These are phyloP conservation scores for Lachnellula occidentalis DNA, from an alignment of 2,329 filamentous ascomycete species.

Conservation along the genomic window DNA sequence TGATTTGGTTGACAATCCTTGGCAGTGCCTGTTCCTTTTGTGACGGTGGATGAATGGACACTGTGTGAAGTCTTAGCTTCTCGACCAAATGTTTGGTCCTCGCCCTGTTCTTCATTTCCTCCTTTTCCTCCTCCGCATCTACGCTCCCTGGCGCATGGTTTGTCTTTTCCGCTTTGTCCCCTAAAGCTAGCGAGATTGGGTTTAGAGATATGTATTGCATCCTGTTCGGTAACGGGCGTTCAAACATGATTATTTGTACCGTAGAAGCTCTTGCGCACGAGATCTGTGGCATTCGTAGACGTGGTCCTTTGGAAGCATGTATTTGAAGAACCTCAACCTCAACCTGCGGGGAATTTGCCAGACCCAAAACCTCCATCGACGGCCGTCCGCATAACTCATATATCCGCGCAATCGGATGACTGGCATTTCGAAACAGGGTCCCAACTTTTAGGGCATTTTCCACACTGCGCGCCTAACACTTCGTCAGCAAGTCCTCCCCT, in stretches of 20 bases:
- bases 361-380: slow-evolving; percentile 79
- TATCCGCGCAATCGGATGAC: slow-evolving; percentile 73
- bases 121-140: slow-evolving; percentile 67
- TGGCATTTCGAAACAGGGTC: slow-evolving; percentile 75
- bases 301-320: slow-evolving; percentile 49
- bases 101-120: slow-evolving; percentile 52
- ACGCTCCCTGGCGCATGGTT: slow-evolving; percentile 45
- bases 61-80: slow-evolving; percentile 84
- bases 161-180: slow-evolving; percentile 54
- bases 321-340: slow-evolving; percentile 66
- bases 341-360: slow-evolving; percentile 59
- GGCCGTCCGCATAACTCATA: slow-evolving; percentile 78
- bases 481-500: slow-evolving; percentile 22
- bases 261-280: slow-evolving; percentile 66
- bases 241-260: slow-evolving; percentile 84
- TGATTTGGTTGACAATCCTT: slow-evolving; percentile 85
- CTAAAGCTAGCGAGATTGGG: slow-evolving; percentile 82
- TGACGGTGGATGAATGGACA: slow-evolving; percentile 69
- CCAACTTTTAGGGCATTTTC: slow-evolving; percentile 82
- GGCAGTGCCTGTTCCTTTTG: slow-evolving; percentile 77
- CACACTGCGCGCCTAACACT: slow-evolving; percentile 53
- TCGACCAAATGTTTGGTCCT: slow-evolving; percentile 66
- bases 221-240: slow-evolving; percentile 73
- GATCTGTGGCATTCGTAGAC: slow-evolving; percentile 60
- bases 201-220: slow-evolving; percentile 97